A percentile compares a stretch with the other conserved stretches of the same genome.
phyloP scores from a whole-genome alignment of 129 eudicot species.

The Smallanthus sonchifolius region DNA sequence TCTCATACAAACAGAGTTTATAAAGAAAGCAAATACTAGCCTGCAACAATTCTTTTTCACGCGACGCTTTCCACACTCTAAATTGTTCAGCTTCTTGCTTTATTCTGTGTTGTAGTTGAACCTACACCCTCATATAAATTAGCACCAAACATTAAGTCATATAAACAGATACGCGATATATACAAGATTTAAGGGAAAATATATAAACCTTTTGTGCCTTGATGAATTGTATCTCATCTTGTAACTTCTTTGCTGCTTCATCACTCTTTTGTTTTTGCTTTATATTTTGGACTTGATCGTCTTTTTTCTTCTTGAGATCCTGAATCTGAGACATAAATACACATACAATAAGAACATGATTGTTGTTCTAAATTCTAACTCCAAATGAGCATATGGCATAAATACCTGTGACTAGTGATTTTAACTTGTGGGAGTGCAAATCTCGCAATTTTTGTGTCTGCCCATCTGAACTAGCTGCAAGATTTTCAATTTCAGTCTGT shows the following conservation, averaged over 20 bases:
- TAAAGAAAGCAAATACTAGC: constrained; percentile 24
- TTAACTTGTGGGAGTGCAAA: constrained; percentile 82
- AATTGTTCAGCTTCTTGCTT: constrained; percentile 98
- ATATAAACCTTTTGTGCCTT: constrained; percentile 93
- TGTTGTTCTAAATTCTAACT: too few relatives aligned
- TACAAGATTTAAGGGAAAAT: too few relatives aligned
- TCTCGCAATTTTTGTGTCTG: constrained; percentile 90
- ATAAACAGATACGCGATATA: too few relatives aligned
- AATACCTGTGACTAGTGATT: constrained; percentile 47
- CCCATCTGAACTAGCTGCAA: constrained; percentile 75
- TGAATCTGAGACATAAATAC: constrained; percentile 52
- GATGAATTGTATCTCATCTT: constrained; percentile 95
- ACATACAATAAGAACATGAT: too few relatives aligned
- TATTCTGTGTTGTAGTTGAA: constrained; percentile 91
- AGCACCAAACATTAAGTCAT: constrained; percentile 7
- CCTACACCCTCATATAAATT: constrained; percentile 41
- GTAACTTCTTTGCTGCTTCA: constrained; percentile 86
- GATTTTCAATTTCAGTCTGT: constrained; percentile 86
- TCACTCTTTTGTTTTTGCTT: constrained; percentile 98
- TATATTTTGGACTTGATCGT: constrained; percentile 82
- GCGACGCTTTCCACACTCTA: constrained; percentile 96
- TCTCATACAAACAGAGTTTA: not conserved
- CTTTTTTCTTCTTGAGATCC: constrained; percentile 97
- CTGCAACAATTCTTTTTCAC: constrained; percentile 97
- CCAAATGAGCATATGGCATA: too few relatives aligned